Base-by-base conservation (phyloP, 164 flowering plant genomes). In the Annona squamosa region DNA sequence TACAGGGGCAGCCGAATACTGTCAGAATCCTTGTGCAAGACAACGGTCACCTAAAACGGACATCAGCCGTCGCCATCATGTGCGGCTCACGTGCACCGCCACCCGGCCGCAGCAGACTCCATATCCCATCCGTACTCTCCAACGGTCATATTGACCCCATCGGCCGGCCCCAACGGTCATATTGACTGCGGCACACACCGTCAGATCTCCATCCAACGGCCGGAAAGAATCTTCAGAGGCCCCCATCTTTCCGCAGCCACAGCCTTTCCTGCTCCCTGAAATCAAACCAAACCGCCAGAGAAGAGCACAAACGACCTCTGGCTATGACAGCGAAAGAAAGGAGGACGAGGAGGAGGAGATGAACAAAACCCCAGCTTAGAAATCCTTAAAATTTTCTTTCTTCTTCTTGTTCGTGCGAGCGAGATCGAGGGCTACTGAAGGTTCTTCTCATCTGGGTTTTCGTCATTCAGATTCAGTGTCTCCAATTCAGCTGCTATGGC, bases 111-210 rank as follows among this genome's bases (percentile, higher is more conserved):
- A 16, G 65, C 17, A 56, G 65, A 76, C 72, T 42, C 78, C 75
- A 71, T 46, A 46, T 72, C 67, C 74, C 57, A 17, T 77, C 83
- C 84, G 79, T 81, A 79, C 87, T 75, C 72, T 68, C 73, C 66
- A 77, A 77, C 80, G 80, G 80, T 77, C 72, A 56, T 70, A 37
- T 52, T 70, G 72, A 48, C 72, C 46, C 5, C 5, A n/a, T 68
- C 44, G 18, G n/a, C 71, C 41, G 63, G 72, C 67, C 45, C 76
- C 87, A 89, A 87, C 97, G 94, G 94, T 88, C 87, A 82, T 77
- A 82, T 86, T 85, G 75, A 79, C 79, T 81, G 79, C 81, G 70
- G 80, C 46, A 46, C 63, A 74, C 37, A 56, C 84, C 90, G 74
- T 84, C 73, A 0, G 86, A 86, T 89, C 46, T n/a, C 52, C 67